Evolutionary conservation across 2,329 filamentous ascomycete species (phyloP).

Genomic region (Colletotrichum sp.): DNA sequence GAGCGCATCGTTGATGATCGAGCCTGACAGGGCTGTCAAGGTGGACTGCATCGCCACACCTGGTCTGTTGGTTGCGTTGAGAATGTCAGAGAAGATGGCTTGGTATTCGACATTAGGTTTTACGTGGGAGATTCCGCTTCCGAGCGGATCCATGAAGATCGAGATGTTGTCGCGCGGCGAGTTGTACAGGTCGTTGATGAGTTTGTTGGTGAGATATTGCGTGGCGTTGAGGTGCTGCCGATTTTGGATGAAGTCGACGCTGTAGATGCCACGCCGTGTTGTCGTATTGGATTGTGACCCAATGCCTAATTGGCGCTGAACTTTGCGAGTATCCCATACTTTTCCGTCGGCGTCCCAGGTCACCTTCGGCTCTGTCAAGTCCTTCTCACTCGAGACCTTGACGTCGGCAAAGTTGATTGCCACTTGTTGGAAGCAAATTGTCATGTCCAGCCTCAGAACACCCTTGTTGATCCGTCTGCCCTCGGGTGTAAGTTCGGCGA

Average conservation of each 20-base stretch:
- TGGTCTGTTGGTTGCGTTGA: conserved; percentile 20
- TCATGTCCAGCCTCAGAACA: conserved; percentile 14
- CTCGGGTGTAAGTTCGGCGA: background rate
- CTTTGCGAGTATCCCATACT: conserved; percentile 12
- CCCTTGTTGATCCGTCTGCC: background rate
- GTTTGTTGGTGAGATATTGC: conserved; percentile 20
- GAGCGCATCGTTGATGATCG: conserved; percentile 20
- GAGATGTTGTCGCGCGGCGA: conserved; percentile 16
- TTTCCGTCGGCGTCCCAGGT: conserved; percentile 12
- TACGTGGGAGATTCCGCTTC: conserved; percentile 19
- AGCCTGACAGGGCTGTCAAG: conserved; percentile 20
- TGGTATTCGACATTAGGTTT: conserved; percentile 24
- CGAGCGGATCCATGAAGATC: conserved; percentile 17
- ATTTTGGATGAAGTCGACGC: conserved; percentile 13
- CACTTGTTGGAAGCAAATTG: conserved; percentile 21
- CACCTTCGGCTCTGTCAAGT: conserved; percentile 18
- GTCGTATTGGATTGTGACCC: background rate
- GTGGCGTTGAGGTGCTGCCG: conserved; percentile 9
- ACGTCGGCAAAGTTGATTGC: conserved; percentile 21
- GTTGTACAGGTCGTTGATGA: conserved; percentile 21
- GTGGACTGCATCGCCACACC: conserved; percentile 23
- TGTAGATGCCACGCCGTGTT: conserved; percentile 16
- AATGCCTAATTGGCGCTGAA: conserved; percentile 21
- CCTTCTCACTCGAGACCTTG: conserved; percentile 19
- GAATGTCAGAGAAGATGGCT: conserved; percentile 18